Evolutionary conservation across 148 eudicot genomes (phyloP), one percentile per base, ranked within the genome.

Genomic region (Arctostaphylos glauca): DNA sequence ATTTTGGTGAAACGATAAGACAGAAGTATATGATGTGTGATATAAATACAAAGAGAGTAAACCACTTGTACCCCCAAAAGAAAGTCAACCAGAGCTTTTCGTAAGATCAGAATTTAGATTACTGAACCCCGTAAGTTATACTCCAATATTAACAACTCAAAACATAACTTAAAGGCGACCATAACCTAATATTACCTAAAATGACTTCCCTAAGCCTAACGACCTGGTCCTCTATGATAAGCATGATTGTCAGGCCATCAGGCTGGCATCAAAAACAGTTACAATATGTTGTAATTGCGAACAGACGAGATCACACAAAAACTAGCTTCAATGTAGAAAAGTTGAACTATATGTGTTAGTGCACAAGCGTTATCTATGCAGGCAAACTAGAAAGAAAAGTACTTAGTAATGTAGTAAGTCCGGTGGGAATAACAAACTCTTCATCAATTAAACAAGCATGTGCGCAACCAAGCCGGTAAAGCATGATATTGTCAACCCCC

Each of bases 401-500:
- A 70, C 48, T 13, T 58, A 59, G 66, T 59, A n/a, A 19, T 59
- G n/a, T 71, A 44, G 18, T 47, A 9, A 19, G 54, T 73, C 53
- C 54, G 8, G 21, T 47, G 50, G 54, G 66, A 43, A 19, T 79
- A 19, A 48, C 50, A 79, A 56, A 46, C 52, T 62, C 38, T 62
- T 79, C 12, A 31, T 1, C 64, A 23, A 13, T 41, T 41, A 10
- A 49, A 47, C n/a, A 0, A 68, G 9, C 19, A 53, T 50, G n/a
- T 9, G 58, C 21, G 70, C 21, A 41, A 81, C 54, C 41, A 15
- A 44, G 25, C 10, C 78, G 56, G 31, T 5, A 53, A 66, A 68
- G 77, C 64, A 81, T 38, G 6, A 81, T 18, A 73, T 38, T 70
- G 70, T 53, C 62, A 7, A 52, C 64, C 49, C 76, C 23, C 10